Base-by-base conservation (phyloP, 2,329 filamentous ascomycete species). In the Aspergillus sp. region DNA sequence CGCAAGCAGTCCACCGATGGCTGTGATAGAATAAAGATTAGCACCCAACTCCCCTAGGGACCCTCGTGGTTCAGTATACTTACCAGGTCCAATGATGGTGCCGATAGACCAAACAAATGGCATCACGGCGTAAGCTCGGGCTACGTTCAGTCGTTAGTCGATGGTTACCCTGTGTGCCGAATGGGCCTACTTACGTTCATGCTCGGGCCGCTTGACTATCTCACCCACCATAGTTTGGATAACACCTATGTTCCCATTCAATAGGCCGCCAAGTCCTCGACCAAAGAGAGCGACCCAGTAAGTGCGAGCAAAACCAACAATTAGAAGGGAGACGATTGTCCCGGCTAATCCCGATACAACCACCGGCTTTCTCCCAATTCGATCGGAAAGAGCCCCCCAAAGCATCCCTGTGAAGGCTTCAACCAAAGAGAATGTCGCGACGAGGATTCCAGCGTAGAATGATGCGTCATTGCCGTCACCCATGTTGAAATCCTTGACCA, bases 221-320 rank as follows among this genome's bases (percentile, higher is more conserved):
- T 97, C 93, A 27, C 89, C 91, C 14, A 96, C 93, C 90, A 96
- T 96, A 17, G 91, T 96, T 74, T 96, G 89, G 64, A 95, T 91
- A 37, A 95, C 90, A 27, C 90, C 92, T 65, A 96, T 91, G 70
- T 96, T 96, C 58, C 93, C 93, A 73, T 96, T 96, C 55, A 97
- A 81, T 12, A 93, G 81, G 21, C 93, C 92, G 43, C 91, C 93
- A 14, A 95, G 71, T 45, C 87, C 84, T 67, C 93, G 83, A 14
- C 91, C 92, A 31, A 85, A 69, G 45, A 97, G 79, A 15, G 93
- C 93, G 57, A 93, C 76, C 88, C 90, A 93, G 64, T 96, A 90
- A 72, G 90, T 96, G 52, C 84, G 81, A 7, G 92, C 87, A 67
- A 96, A 86, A 31, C 93, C 93, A 8, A 96, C 90, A 67, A 93